Evolutionary conservation across 768 basidiomycete species (phyloP), one percentile per base, ranked within the genome.

Genomic region (Rhodotorula diobovata): DNA sequence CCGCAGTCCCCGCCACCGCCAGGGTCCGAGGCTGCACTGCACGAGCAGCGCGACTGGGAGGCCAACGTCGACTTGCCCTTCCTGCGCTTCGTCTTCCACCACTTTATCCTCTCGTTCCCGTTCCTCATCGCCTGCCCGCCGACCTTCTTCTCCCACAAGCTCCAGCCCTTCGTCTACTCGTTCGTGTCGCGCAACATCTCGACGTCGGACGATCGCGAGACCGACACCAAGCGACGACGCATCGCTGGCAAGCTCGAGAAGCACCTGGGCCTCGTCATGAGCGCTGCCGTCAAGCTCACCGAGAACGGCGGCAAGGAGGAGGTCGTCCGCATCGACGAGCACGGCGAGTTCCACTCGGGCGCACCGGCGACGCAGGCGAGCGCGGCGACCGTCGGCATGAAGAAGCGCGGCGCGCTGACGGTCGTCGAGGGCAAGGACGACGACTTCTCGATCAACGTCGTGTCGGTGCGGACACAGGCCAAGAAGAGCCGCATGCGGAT

Each of bases 71-170:
- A 95, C 81, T 84, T 97, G 32, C 95, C 95, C 7, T 89, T 99
- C 79, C 82, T 97, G 71, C 85, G 87, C 34, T 96, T 89, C 74
- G 84, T 95, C 75, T 94, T 98, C 80, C 87, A 89, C 63, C 91
- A 94, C 80, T 97, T 93, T 78, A 85, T 97, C 68, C 84, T 97
- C 67, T 90, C 93, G 0, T 98, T 99, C 79, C 96, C 96, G 23
- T 96, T 99, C 83, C 87, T 99, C 80, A 86, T 87, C 59, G 83
- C 89, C 2, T 94, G 93, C 0, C 93, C 93, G 1, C 86, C 89
- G 76, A 86, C 90, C 76, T 98, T 99, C 81, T 99, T 95, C 82
- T 88, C 90, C 2, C 87, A 88, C 69, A 98, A 99, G 80, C 86
- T 99, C 7, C 95, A 98, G 81, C 94, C 95, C 0, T 98, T 98